Evolutionary conservation across 106 monocot genomes (phyloP).

Genomic region (Apostasia ramifera): DNA sequence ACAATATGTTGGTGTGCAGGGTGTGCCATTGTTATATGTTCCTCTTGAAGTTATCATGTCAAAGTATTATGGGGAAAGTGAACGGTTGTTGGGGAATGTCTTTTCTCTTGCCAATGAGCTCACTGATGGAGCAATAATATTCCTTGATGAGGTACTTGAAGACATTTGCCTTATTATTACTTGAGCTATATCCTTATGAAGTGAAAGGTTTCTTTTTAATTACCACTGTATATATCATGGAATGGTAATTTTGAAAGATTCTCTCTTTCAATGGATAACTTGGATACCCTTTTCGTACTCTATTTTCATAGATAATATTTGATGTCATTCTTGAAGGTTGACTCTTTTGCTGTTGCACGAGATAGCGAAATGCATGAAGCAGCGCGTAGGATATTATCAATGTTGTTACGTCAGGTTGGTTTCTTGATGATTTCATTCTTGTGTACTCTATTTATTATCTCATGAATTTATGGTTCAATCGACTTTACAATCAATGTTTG

Average conservation of each 20-base stretch:
- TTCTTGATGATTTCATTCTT: no score
- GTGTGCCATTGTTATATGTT: constrained; percentile 85
- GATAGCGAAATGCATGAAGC: constrained; percentile 96
- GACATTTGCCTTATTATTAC: neutral
- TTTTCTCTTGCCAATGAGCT: constrained; percentile 87
- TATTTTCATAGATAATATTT: neutral
- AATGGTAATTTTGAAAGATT: no score
- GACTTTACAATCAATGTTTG: no score
- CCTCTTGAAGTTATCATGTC: constrained; percentile 91
- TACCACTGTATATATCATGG: no score
- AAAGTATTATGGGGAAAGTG: constrained; percentile 97
- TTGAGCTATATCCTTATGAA: no score
- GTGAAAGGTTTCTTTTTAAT: neutral
- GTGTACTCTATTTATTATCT: no score
- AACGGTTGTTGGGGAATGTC: constrained; percentile 70
- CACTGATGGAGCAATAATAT: constrained; percentile 77
- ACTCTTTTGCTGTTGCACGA: constrained; percentile 83
- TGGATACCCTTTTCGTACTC: no score
- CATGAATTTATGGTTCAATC: no score
- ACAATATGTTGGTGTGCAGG: constrained; percentile 15
- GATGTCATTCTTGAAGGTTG: constrained; percentile 32
- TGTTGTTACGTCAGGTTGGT: constrained; percentile 66
- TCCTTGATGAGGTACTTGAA: constrained; percentile 68
- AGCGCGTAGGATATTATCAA: constrained; percentile 84
- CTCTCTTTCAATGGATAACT: no score